Evolutionary conservation across 2,329 filamentous ascomycete genomes (phyloP).

Genomic region (Cytospora mali): DNA sequence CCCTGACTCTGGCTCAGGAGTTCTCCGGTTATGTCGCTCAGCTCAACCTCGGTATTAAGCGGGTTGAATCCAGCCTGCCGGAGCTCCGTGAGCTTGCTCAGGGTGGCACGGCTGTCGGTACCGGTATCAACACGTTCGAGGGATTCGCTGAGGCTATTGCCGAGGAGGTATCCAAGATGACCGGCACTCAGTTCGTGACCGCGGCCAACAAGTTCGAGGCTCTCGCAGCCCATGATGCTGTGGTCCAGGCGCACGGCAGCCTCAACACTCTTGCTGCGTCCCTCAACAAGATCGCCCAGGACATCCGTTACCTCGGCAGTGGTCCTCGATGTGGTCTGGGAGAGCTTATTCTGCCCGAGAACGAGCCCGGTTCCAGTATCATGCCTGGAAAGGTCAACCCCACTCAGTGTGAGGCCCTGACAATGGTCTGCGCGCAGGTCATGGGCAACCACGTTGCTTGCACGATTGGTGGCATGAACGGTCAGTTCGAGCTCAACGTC

Average conservation of each 20-base stretch:
- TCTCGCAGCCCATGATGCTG: constrained; percentile 90
- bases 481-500: constrained; percentile 98
- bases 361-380: constrained; percentile 96
- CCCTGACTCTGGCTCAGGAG: constrained; percentile 92
- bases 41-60: constrained; percentile 86
- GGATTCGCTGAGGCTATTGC: constrained; percentile 95
- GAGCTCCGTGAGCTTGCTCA: constrained; percentile 40
- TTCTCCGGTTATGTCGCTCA: constrained; percentile 98
- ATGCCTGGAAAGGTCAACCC: constrained; percentile 99
- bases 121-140: constrained; percentile 95
- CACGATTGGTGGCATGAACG: constrained; percentile 94
- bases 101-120: constrained; percentile 79
- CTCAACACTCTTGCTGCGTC: constrained; percentile 91
- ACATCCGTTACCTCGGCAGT: constrained; percentile 94
- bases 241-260: constrained; percentile 90
- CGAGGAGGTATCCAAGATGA: constrained; percentile 87
- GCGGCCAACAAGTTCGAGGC: constrained; percentile 99
- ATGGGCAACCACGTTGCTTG: constrained; percentile 96
- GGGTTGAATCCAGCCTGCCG: constrained; percentile 59
- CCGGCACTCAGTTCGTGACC: constrained; percentile 89
- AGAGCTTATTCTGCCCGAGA: constrained; percentile 91
- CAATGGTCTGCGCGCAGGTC: constrained; percentile 96
- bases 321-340: constrained; percentile 94
- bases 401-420: constrained; percentile 95
- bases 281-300: constrained; percentile 97